A percentile compares a stretch with the other conserved stretches of the same genome.
Evolutionary conservation across 163 green algal genomes (phyloP).

Genomic region (Picocystis sp.): DNA sequence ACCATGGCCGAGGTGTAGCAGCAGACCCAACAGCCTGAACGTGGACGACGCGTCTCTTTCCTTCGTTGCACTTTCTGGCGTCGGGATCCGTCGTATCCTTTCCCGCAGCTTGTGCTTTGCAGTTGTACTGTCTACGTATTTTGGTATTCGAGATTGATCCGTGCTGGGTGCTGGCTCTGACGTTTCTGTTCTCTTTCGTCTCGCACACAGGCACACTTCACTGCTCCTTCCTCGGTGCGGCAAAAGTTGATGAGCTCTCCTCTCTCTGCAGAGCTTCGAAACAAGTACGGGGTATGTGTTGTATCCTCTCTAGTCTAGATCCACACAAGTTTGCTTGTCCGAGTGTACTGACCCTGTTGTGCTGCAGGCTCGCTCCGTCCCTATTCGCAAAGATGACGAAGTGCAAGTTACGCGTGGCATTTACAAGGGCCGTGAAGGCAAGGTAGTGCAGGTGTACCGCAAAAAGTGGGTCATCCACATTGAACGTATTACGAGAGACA

Average conservation of each 20-base stretch:
- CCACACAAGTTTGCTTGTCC: slow-evolving; percentile 8
- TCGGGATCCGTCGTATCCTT: too few species aligned
- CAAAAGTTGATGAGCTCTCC: slow-evolving; percentile 91
- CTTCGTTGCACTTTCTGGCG: too few species aligned
- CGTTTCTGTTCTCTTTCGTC: not conserved
- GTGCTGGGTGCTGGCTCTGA: not conserved
- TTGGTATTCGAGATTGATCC: not conserved
- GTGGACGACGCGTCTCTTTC: too few species aligned
- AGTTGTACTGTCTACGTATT: too few species aligned
- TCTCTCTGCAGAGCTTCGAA: slow-evolving; percentile 73
- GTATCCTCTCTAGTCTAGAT: not conserved
- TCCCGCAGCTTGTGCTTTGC: too few species aligned
- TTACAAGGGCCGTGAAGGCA: slow-evolving; percentile 95
- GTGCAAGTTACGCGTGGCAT: slow-evolving; percentile 85
- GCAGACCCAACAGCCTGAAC: too few species aligned
- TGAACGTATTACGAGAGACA: slow-evolving; percentile 93
- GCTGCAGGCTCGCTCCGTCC: slow-evolving; percentile 70
- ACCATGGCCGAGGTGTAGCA: too few species aligned
- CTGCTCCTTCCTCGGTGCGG: slow-evolving; percentile 69
- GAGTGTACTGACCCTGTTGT: not conserved
- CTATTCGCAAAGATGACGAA: slow-evolving; percentile 98
- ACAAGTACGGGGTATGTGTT: slow-evolving; percentile 74
- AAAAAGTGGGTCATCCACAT: slow-evolving; percentile 99
- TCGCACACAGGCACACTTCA: slow-evolving; percentile 80
- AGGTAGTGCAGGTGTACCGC: slow-evolving; percentile 94